Conservation (phyloP, 176 grass and related monocot species). For the Ampelocalamus luodianensis region DNA sequence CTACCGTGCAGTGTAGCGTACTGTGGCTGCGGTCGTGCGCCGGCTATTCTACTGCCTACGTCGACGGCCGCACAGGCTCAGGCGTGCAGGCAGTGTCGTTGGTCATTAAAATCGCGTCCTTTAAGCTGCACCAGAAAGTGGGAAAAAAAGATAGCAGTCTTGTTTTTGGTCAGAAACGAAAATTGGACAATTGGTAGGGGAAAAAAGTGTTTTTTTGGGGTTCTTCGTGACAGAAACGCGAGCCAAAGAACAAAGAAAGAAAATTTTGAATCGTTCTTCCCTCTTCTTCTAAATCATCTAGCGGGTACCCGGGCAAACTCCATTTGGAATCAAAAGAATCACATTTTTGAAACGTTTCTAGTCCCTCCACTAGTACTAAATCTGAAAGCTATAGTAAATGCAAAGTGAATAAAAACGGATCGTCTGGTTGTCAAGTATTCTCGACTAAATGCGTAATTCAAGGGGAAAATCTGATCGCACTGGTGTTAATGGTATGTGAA, state of each 20-base stretch:
- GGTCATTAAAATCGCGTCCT: conserved; percentile 45
- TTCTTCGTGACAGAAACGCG: neutral
- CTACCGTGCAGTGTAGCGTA: neutral
- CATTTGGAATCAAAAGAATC: neutral
- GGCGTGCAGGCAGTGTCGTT: conserved; percentile 28
- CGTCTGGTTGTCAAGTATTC: neutral
- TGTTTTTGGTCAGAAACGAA: neutral
- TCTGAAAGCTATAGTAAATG: neutral
- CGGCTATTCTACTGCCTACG: conserved; percentile 36
- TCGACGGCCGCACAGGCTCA: conserved; percentile 24
- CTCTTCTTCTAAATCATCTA: neutral
- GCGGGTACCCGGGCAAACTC: too few species aligned
- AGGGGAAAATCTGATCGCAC: neutral
- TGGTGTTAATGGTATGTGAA: neutral
- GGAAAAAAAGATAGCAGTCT: neutral
- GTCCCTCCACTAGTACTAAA: neutral
- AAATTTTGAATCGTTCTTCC: too few species aligned
- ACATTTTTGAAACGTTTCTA: neutral
- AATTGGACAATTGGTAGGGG: conserved; percentile 14
- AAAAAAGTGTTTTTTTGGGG: neutral
- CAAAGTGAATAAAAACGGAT: neutral
- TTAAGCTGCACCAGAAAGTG: conserved; percentile 20
- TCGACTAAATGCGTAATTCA: neutral
- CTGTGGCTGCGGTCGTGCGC: conserved; percentile 13
- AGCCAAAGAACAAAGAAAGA: neutral